Conservation (phyloP, 2,329 filamentous ascomycete species). For the Penicillium sp. region DNA sequence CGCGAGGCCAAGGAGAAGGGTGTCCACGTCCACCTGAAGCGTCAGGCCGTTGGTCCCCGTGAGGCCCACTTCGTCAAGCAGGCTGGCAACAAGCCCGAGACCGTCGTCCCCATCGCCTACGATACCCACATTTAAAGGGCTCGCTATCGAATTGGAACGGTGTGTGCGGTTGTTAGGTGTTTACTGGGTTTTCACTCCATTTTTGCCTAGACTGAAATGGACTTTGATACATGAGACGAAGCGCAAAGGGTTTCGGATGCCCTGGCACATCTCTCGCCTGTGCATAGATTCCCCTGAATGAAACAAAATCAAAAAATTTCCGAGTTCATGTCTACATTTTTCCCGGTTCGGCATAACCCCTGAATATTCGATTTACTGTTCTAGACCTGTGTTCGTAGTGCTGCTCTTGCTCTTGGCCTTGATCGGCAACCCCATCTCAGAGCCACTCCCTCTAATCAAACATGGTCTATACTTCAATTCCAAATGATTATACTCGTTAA, state of each 20-base stretch:
- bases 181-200: constrained; percentile 33
- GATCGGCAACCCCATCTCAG: not conserved
- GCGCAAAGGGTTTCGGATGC: constrained; percentile 40
- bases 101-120: constrained; percentile 86
- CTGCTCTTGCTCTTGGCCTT: not conserved
- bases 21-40: constrained; percentile 87
- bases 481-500: too few relatives aligned
- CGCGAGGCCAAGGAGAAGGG: constrained; percentile 89
- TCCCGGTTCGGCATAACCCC: not conserved
- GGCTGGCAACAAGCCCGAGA: constrained; percentile 85
- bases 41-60: constrained; percentile 77
- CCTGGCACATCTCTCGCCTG: constrained; percentile 40
- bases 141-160: constrained; percentile 27
- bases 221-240: constrained; percentile 43
- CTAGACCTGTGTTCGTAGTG: constrained; percentile 2
- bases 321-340: constrained; percentile 25
- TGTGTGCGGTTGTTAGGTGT: constrained; percentile 42
- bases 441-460: too few relatives aligned
- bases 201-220: constrained; percentile 34
- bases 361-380: not conserved
- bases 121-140: constrained; percentile 90
- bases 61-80: constrained; percentile 75
- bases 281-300: constrained; percentile 49
- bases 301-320: constrained; percentile 43
- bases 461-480: not conserved